Evolutionary conservation across 768 basidiomycete genomes (phyloP).

Genomic region (Suillus fuscotomentosus): DNA sequence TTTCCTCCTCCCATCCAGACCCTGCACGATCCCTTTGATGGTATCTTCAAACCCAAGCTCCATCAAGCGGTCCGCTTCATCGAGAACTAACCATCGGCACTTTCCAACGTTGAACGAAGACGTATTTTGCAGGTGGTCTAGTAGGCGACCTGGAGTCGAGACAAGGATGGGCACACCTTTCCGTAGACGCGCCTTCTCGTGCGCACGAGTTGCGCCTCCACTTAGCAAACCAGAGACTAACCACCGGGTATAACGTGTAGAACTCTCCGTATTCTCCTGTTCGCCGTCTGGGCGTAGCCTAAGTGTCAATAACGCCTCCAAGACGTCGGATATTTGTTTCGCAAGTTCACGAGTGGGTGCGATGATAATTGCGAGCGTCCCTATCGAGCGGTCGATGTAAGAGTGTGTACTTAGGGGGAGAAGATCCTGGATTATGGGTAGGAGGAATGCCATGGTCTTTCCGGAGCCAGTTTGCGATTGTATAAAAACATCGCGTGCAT

Average conservation of each 20-base stretch:
- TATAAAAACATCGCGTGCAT: slow-evolving; percentile 78
- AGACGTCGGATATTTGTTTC: slow-evolving; percentile 95
- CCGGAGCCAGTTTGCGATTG: slow-evolving; percentile 98
- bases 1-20: slow-evolving; percentile 78
- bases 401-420: slow-evolving; percentile 86
- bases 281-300: slow-evolving; percentile 63
- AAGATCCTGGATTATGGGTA: slow-evolving; percentile 94
- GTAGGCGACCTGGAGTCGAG: slow-evolving; percentile 89
- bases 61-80: slow-evolving; percentile 97
- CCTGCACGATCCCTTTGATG: slow-evolving; percentile 83
- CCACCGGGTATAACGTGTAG: slow-evolving; percentile 74
- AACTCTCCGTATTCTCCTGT: slow-evolving; percentile 43
- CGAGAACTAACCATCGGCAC: slow-evolving; percentile 93
- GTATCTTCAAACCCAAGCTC: slow-evolving; percentile 98
- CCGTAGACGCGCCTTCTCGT: slow-evolving; percentile 93
- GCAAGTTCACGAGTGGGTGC: slow-evolving; percentile 96
- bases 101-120: slow-evolving; percentile 90
- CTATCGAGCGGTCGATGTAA: slow-evolving; percentile 92
- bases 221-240: slow-evolving; percentile 90
- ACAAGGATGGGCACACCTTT: slow-evolving; percentile 96
- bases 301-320: slow-evolving; percentile 77
- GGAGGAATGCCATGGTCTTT: slow-evolving; percentile 90
- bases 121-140: slow-evolving; percentile 97
- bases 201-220: slow-evolving; percentile 90
- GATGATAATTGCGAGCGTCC: slow-evolving; percentile 91